Conservation (phyloP, 1,284 basidiomycete species). For the Flammula alnicola region DNA sequence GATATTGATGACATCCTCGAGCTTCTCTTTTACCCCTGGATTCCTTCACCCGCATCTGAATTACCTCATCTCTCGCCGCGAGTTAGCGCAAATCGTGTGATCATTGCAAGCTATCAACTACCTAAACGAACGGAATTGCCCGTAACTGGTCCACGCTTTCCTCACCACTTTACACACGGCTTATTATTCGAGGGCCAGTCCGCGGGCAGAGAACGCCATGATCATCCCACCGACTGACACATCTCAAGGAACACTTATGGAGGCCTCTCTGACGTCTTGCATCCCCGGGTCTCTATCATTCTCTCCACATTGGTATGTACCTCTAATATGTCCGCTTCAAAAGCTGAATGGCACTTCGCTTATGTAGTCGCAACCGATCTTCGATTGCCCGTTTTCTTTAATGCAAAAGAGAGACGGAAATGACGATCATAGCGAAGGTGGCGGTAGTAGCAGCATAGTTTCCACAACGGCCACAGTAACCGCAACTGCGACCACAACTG, state of each 20-base stretch:
- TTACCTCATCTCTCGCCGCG: too few species aligned
- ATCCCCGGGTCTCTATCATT: not conserved
- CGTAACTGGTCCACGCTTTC: not conserved
- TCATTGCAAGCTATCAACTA: not conserved
- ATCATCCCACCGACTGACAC: not conserved
- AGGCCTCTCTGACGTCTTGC: not conserved
- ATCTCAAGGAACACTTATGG: slow-evolving; percentile 2
- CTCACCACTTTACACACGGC: slow-evolving; percentile 6
- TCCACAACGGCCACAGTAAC: not conserved
- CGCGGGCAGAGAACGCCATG: slow-evolving; percentile 5
- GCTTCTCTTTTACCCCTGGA: not conserved
- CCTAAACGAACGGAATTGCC: not conserved
- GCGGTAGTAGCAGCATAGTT: not conserved
- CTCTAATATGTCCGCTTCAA: not conserved
- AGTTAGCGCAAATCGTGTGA: slow-evolving; percentile 6
- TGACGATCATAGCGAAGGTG: not conserved
- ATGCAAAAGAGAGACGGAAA: not conserved
- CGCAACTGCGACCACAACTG: not conserved
- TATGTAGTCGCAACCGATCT: not conserved
- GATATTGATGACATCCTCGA: too few species aligned
- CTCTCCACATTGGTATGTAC: not conserved
- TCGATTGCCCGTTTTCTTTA: not conserved
- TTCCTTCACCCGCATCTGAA: too few species aligned
- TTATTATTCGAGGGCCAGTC: slow-evolving; percentile 1
- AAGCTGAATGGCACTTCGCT: not conserved